Percentiles rank a stretch among this genome's conserved stretches.
These are phyloP conservation scores for Parastagonospora avenae DNA, from an alignment of 2,329 filamentous ascomycete genomes.

Conservation along the genomic window DNA sequence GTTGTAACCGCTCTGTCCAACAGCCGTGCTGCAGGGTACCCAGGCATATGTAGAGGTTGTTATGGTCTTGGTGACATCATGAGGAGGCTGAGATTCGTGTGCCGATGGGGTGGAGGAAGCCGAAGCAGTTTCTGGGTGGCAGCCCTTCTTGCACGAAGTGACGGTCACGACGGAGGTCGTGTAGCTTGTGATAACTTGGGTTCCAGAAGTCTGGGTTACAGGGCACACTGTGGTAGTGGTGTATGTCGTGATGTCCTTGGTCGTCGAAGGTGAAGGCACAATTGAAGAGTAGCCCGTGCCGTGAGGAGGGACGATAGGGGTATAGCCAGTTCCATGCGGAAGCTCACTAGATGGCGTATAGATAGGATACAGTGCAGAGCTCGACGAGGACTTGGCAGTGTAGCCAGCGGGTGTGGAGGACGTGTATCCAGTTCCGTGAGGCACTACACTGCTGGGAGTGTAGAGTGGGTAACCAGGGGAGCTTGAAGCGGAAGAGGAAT, in stretches of 20 bases:
- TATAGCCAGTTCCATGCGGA: neutral
- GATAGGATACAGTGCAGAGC: constrained; percentile 6
- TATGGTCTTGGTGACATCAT: constrained; percentile 33
- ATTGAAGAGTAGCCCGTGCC: constrained; percentile 15
- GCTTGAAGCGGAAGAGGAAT: neutral
- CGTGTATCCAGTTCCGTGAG: too few relatives aligned
- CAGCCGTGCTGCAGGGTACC: constrained; percentile 45
- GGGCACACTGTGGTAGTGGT: constrained; percentile 27
- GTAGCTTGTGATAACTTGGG: constrained; percentile 21
- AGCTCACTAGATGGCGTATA: constrained; percentile 3
- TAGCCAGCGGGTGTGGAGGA: neutral
- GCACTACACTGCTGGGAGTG: too few relatives aligned
- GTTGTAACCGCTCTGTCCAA: constrained; percentile 36
- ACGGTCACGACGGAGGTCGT: constrained; percentile 47
- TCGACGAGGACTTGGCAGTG: constrained; percentile 5
- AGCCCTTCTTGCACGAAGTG: constrained; percentile 46
- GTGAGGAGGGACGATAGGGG: constrained; percentile 1
- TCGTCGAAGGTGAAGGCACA: constrained; percentile 7
- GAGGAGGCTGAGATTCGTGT: constrained; percentile 11
- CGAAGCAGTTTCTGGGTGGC: constrained; percentile 23
- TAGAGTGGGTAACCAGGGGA: too few relatives aligned
- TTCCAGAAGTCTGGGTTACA: constrained; percentile 22
- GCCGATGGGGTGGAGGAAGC: constrained; percentile 15
- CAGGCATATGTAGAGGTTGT: constrained; percentile 43
- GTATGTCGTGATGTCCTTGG: constrained; percentile 34